Evolutionary conservation across 345 rosid species (phyloP).

Genomic region (Hevea brasiliensis): DNA sequence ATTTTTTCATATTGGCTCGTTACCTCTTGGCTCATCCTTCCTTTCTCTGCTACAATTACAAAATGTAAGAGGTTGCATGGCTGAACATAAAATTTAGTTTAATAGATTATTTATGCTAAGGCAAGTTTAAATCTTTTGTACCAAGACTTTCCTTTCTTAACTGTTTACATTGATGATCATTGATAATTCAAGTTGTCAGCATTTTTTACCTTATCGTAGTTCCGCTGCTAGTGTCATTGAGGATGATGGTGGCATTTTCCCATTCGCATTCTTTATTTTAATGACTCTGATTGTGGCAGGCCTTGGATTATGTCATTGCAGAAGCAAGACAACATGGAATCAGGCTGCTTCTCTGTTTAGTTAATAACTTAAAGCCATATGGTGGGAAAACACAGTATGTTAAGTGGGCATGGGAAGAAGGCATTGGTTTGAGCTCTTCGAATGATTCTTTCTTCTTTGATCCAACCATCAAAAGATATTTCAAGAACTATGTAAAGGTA

Average conservation of each 20-base stretch:
- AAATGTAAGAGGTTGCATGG: too few species aligned
- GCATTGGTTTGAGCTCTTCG: conserved; percentile 83
- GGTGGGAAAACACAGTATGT: conserved; percentile 97
- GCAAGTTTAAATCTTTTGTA: not conserved
- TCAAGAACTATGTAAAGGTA: conserved; percentile 76
- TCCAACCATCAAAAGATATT: conserved; percentile 85
- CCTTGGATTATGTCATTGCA: conserved; percentile 87
- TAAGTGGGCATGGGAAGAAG: conserved; percentile 99
- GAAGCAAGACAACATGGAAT: conserved; percentile 72
- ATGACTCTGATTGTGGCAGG: conserved; percentile 50
- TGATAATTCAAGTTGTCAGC: not conserved
- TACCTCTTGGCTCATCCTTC: too few species aligned
- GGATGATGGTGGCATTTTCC: not conserved
- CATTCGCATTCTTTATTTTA: not conserved
- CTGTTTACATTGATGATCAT: not conserved
- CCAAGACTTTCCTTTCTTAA: not conserved
- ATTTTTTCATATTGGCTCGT: not conserved
- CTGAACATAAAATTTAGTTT: too few species aligned
- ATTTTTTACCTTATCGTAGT: not conserved
- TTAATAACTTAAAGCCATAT: conserved; percentile 80
- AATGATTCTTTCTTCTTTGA: conserved; percentile 97
- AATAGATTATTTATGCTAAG: not conserved
- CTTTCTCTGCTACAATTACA: too few species aligned
- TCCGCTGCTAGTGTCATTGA: not conserved
- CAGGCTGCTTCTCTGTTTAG: conserved; percentile 81